These are phyloP conservation scores for Pontederia paniculata DNA, from an alignment of 176 grass and related monocot genomes.

Conservation along the genomic window DNA sequence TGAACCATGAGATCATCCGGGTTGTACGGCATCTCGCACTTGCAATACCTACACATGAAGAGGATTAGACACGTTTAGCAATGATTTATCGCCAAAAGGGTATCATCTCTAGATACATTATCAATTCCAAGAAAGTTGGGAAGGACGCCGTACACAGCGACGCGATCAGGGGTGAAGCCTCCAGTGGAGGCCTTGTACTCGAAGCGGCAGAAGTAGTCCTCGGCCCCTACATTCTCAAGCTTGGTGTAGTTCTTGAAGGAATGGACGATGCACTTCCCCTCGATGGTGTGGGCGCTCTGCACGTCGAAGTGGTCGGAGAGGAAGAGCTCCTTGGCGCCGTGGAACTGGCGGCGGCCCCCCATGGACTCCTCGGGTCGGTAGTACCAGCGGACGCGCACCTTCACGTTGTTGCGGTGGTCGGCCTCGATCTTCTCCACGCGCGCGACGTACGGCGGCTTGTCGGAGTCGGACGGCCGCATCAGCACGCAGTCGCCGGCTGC, in stretches of 20 bases:
- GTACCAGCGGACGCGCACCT: not conserved
- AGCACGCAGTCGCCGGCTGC: not conserved
- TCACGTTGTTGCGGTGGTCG: not conserved
- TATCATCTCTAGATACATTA: no score
- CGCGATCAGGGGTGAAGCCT: not conserved
- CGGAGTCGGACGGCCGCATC: not conserved
- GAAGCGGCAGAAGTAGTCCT: not conserved
- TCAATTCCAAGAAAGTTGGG: not conserved
- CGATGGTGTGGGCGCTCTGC: not conserved
- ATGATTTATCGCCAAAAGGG: no score
- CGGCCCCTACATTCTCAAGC: not conserved
- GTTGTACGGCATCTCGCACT: no score
- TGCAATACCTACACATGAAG: no score
- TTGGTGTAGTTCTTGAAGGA: not conserved
- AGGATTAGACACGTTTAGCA: no score
- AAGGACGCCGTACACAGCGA: not conserved
- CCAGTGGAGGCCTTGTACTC: not conserved
- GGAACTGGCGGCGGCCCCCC: not conserved
- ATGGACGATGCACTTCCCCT: not conserved
- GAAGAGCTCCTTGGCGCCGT: not conserved
- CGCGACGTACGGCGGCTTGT: not conserved
- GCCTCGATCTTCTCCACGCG: not conserved
- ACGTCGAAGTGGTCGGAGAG: not conserved
- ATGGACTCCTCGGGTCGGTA: slow-evolving; percentile 1
- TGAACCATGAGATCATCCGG: no score